A percentile compares a stretch with the other conserved stretches of the same genome.
These are phyloP conservation scores for Pyrenula massariospora DNA, from an alignment of 495 filamentous ascomycete genomes.

Conservation along the genomic window DNA sequence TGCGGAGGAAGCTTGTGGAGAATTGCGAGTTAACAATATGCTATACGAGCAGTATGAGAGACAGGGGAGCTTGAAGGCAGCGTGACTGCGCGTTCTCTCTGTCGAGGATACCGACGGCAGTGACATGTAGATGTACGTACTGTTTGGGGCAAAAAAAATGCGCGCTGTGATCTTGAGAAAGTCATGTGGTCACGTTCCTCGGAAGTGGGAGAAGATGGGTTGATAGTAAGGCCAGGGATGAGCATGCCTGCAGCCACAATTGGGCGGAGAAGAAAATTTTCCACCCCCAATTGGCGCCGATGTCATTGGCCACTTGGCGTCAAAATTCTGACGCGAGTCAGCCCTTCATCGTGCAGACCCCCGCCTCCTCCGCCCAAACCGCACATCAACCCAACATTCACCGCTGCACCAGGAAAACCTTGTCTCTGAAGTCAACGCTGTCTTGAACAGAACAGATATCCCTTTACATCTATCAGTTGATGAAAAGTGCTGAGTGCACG, in stretches of 20 bases:
- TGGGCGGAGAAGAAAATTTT: neutral
- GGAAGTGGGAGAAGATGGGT: too few species aligned
- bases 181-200: too few species aligned
- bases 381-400: neutral
- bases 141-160: neutral
- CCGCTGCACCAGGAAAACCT: neutral
- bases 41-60: neutral
- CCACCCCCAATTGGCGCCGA: neutral
- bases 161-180: neutral
- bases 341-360: neutral
- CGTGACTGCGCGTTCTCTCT: neutral
- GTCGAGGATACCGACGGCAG: neutral
- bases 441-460: neutral
- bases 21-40: conserved; percentile 27
- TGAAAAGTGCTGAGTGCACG: conserved; percentile 3
- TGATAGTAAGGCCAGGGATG: too few species aligned
- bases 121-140: neutral
- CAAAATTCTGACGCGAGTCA: neutral
- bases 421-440: neutral
- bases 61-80: neutral
- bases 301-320: neutral
- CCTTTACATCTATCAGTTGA: neutral
- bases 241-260: neutral
- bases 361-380: neutral
- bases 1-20: conserved; percentile 33